phyloP scores from a whole-genome alignment of 257 asterid genomes.

The Gardenia jasminoides region DNA sequence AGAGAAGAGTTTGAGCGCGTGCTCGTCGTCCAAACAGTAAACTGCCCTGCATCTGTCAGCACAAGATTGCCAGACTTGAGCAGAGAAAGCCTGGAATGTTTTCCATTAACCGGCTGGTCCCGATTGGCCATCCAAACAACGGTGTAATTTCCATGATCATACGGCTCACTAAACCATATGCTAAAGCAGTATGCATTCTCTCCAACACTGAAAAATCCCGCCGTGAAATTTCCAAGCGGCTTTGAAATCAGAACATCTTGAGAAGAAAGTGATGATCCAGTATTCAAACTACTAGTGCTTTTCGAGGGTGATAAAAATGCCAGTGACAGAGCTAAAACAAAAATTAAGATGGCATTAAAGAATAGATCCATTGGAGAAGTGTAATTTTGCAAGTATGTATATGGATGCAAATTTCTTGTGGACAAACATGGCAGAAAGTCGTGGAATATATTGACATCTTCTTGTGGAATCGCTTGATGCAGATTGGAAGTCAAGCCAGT shows the following conservation, averaged over 20 bases:
- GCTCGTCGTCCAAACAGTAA: slow-evolving; percentile 25
- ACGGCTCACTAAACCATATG: slow-evolving; percentile 23
- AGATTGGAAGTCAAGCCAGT: no score
- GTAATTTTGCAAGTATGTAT: no score
- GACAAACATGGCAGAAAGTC: no score
- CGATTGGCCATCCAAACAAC: slow-evolving; percentile 46
- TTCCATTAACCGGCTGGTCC: slow-evolving; percentile 29
- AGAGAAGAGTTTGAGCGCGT: not conserved
- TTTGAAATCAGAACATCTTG: slow-evolving; percentile 14
- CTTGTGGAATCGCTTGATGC: no score
- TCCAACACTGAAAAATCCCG: slow-evolving; percentile 31
- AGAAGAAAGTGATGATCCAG: slow-evolving; percentile 14
- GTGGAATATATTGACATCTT: no score
- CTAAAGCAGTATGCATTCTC: slow-evolving; percentile 29
- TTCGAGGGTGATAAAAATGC: slow-evolving; percentile 4
- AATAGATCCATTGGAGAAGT: not conserved
- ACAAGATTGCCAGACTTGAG: slow-evolving; percentile 25
- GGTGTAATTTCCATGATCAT: slow-evolving; percentile 17
- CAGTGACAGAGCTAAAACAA: not conserved
- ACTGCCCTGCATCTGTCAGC: slow-evolving; percentile 28
- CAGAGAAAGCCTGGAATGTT: slow-evolving; percentile 18
- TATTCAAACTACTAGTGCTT: not conserved
- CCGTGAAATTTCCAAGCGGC: slow-evolving; percentile 11
- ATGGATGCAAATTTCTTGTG: no score
- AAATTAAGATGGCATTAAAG: not conserved